Evolutionary conservation across 768 basidiomycete genomes (phyloP).

Genomic region (Lyophyllum atratum): DNA sequence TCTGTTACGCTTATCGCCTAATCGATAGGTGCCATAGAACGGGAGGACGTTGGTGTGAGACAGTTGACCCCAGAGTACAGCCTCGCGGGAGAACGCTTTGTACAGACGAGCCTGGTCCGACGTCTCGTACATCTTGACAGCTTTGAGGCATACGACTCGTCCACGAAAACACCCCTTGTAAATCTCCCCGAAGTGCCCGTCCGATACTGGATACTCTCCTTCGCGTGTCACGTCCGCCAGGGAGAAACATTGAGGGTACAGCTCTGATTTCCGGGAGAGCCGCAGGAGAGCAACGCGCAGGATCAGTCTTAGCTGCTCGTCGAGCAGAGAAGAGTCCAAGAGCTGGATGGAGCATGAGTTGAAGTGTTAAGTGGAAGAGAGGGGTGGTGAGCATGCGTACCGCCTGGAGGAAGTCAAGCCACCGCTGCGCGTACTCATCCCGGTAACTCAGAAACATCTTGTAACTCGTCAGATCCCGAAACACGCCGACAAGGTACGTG

Average conservation of each 20-base stretch:
- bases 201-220: constrained; percentile 10
- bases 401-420: constrained; percentile 28
- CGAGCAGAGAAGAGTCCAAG: constrained; percentile 19
- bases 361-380: no score
- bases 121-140: constrained; percentile 24
- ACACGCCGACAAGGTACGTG: constrained; percentile 11
- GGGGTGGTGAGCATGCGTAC: no score
- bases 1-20: constrained; percentile 25
- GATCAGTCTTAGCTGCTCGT: constrained; percentile 11
- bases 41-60: constrained; percentile 32
- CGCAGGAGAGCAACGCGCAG: constrained; percentile 22
- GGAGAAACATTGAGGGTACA: constrained; percentile 28
- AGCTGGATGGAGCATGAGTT: constrained; percentile 7
- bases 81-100: constrained; percentile 22
- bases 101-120: constrained; percentile 18
- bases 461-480: constrained; percentile 19
- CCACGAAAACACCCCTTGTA: constrained; percentile 22
- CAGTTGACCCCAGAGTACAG: constrained; percentile 20
- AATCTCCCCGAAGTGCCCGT: constrained; percentile 31
- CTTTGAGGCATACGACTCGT: constrained; percentile 26
- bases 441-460: constrained; percentile 18
- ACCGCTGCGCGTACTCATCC: constrained; percentile 15
- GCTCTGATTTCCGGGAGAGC: constrained; percentile 25
- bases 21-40: constrained; percentile 35
- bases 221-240: constrained; percentile 14